These are phyloP conservation scores for Teratosphaeriaceae sp. DNA, from an alignment of 2,329 filamentous ascomycete genomes.

Conservation along the genomic window DNA sequence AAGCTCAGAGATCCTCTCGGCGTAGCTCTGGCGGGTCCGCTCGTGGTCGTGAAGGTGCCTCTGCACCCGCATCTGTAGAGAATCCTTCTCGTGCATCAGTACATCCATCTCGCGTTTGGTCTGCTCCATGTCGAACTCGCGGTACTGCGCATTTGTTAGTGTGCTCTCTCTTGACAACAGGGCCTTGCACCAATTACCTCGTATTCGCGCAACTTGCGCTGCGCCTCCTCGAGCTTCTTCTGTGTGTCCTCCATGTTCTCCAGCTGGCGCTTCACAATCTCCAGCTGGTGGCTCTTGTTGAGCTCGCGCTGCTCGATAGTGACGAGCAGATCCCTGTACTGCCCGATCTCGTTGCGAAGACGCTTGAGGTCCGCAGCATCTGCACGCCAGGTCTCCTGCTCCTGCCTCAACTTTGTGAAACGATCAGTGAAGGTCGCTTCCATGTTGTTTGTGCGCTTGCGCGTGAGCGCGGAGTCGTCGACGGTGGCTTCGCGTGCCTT, in stretches of 20 bases:
- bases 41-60: conserved; percentile 46
- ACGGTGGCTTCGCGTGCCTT: conserved; percentile 26
- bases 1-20: conserved; percentile 43
- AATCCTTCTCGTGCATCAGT: conserved; percentile 53
- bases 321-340: conserved; percentile 56
- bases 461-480: conserved; percentile 31
- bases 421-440: conserved; percentile 41
- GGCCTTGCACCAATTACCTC: conserved; percentile 41
- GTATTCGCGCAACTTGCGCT: conserved; percentile 55
- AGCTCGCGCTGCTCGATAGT: conserved; percentile 64
- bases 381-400: conserved; percentile 27
- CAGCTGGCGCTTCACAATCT: conserved; percentile 55
- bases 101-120: conserved; percentile 53
- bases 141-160: too few relatives aligned
- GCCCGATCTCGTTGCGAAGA: conserved; percentile 49
- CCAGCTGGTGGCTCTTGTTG: conserved; percentile 55
- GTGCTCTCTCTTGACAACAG: conserved; percentile 53
- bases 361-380: conserved; percentile 60
- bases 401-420: conserved; percentile 26
- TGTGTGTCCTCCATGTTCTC: conserved; percentile 56
- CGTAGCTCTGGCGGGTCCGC: conserved; percentile 40
- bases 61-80: conserved; percentile 52
- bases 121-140: conserved; percentile 53
- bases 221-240: conserved; percentile 53
- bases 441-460: conserved; percentile 69